These are phyloP conservation scores for Akebia trifoliata DNA, from an alignment of 164 flowering plant genomes.

Conservation along the genomic window DNA sequence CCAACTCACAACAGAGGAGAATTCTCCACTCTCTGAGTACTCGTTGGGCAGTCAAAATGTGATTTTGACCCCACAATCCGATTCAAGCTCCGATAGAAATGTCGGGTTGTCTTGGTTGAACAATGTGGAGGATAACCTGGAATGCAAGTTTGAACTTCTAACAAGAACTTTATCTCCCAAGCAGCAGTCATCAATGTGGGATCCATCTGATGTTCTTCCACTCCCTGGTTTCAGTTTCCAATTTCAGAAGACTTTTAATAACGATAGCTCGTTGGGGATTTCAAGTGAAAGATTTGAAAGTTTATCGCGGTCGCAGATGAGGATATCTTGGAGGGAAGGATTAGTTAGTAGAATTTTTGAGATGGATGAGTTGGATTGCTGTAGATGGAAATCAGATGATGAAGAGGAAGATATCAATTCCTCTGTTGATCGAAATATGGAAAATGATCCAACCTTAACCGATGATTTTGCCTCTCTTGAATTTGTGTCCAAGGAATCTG, in stretches of 20 bases:
- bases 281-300: slow-evolving; percentile 32
- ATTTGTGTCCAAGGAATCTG: slow-evolving; percentile 16
- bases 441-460: slow-evolving; percentile 11
- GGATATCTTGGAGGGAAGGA: slow-evolving; percentile 86
- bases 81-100: slow-evolving; percentile 36
- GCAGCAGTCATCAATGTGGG: slow-evolving; percentile 22
- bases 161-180: slow-evolving; percentile 30
- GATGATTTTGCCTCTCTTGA: slow-evolving; percentile 18
- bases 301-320: slow-evolving; percentile 36
- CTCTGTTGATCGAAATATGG: slow-evolving; percentile 15
- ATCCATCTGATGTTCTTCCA: slow-evolving; percentile 25
- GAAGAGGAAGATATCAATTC: slow-evolving; percentile 42
- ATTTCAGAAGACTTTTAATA: slow-evolving; percentile 29
- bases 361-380: slow-evolving; percentile 71
- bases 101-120: slow-evolving; percentile 19
- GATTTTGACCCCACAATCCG: slow-evolving; percentile 63
- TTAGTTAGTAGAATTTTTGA: slow-evolving; percentile 49
- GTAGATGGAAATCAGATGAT: slow-evolving; percentile 72
- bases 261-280: slow-evolving; percentile 22
- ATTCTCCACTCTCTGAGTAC: slow-evolving; percentile 39
- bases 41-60: slow-evolving; percentile 57
- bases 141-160: slow-evolving; percentile 21
- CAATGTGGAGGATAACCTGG: slow-evolving; percentile 12
- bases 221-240: slow-evolving; percentile 38
- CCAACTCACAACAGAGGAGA: slow-evolving; percentile 21